Base-by-base conservation (phyloP, 257 asterid species). In the Coffea canephora region DNA sequence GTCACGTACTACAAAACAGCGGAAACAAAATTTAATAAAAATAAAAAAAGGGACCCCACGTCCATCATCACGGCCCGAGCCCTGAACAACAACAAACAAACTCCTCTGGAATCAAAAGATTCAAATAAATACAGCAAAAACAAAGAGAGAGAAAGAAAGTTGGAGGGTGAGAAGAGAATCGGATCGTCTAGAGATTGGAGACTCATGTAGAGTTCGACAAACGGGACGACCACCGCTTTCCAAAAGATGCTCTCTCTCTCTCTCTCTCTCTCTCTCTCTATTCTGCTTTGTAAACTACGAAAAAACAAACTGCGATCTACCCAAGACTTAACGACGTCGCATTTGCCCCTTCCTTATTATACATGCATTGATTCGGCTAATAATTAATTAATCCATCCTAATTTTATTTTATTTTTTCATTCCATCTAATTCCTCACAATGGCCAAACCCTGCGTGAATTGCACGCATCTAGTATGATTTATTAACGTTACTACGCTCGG, bases 151-250 rank as follows among this genome's bases (percentile, higher is more conserved):
- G 74, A 77, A 52, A 78, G 81, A 3, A 25, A 71, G 80, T 76
- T 71, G 72, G 50, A 77, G 74, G 75, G 59, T 76, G 81, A 1
- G 6, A 39, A 10, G 86, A 87, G 87, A 85, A 86, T 84, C 86
- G 82, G 87, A 84, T 85, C 87, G 87, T 89, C 91, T 90, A 39
- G 97, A 92, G 92, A 92, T 92, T 90, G 88, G 90, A 77, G 94
- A 75, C 80, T 49, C 80, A 54, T 8, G 18, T 2, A 50, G 61
- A 77, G 91, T 84, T 86, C 84, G 91, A 91, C 94, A 91, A 92
- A 87, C 87, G 86, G 91, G 90, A 86, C 86, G 91, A 90, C 87
- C 87, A 87, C 90, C 96, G 84, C 91, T 92, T 92, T 92, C 86
- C 94, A 85, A 92, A 91, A 91, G 87, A 91, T 92, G 93, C 97